Percentiles rank a stretch among this genome's conserved stretches.
These are phyloP conservation scores for Exophiala spinifera DNA, from an alignment of 2,329 filamentous ascomycete species.

Conservation along the genomic window DNA sequence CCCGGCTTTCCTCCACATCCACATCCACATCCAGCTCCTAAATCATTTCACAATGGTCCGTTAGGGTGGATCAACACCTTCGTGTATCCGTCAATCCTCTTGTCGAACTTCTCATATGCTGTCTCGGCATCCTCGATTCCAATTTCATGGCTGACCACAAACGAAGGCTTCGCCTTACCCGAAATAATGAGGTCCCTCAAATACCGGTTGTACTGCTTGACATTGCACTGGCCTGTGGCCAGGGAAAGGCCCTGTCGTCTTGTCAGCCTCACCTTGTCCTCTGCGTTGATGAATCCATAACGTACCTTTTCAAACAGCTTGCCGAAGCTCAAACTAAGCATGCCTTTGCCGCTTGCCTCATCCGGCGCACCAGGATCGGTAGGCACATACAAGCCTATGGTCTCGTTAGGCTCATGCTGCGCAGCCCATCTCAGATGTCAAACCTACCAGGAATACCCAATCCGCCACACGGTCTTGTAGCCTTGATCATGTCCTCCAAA, in stretches of 20 bases:
- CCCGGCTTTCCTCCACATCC: not conserved
- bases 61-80: slow-evolving; percentile 68
- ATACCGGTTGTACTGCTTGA: slow-evolving; percentile 66
- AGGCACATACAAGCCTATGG: slow-evolving; percentile 36
- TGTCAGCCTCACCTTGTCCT: not conserved
- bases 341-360: slow-evolving; percentile 58
- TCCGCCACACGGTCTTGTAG: slow-evolving; percentile 60
- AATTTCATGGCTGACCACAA: slow-evolving; percentile 65
- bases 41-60: slow-evolving; percentile 36
- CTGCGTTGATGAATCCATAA: not conserved
- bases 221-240: slow-evolving; percentile 62
- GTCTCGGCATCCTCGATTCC: slow-evolving; percentile 58
- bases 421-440: slow-evolving; percentile 30
- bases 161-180: slow-evolving; percentile 63
- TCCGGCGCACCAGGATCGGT: slow-evolving; percentile 63
- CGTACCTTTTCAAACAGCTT: slow-evolving; percentile 65
- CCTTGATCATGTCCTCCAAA: slow-evolving; percentile 61
- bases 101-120: slow-evolving; percentile 66
- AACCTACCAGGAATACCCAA: slow-evolving; percentile 55
- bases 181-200: slow-evolving; percentile 63
- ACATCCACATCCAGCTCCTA: not conserved
- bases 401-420: not conserved
- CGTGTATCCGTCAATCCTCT: slow-evolving; percentile 63
- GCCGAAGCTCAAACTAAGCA: slow-evolving; percentile 63
- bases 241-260: slow-evolving; percentile 6